Evolutionary conservation across 2,329 filamentous ascomycete species (phyloP), one percentile per base, ranked within the genome.

Genomic region (Stromatinia cepivora): DNA sequence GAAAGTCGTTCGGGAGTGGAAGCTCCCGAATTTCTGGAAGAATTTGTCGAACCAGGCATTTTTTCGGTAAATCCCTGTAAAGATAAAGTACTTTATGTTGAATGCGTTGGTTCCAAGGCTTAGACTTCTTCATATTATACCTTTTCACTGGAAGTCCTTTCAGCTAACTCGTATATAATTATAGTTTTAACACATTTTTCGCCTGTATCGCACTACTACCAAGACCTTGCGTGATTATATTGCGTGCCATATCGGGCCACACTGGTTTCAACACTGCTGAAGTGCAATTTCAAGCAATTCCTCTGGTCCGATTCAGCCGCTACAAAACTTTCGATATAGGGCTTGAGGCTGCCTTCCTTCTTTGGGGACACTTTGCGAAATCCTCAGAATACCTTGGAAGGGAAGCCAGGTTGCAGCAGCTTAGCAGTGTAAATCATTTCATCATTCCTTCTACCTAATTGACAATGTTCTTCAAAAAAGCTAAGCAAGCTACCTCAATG

Each of bases 21-120:
- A 20, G 70, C 69, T 45, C 73, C 73, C 53, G 72, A 74, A 61
- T 70, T 69, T 57, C 69, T 72, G 61, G 70, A 73, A 70, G 69
- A 74, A 61, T 71, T 70, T 63, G 72, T 73, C 39, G 69, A 73
- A 67, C 70, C 72, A 71, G 73, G 66, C 66, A 68, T 68, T 34
- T 28, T 68, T 1, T 45, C 22, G 25, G 66, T 69, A 36, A 66
- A 59, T 61, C 64, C 61, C 39, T 71, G 61, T 58, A 69, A 59
- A 63, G 39, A 36, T 67, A 71, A 66, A 59, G 57, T 70, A 54
- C 20, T 46, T 36, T 54, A 11, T 31, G 31, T 63, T 39, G 36
- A 68, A 31, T 68, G 34, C n/a, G 48, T 54, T 64, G 45, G 20
- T 63, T 42, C 20, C 57, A 28, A 64, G 57, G 50, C 66, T 50